These are phyloP conservation scores for Tricladium varicosporioides DNA, from an alignment of 2,329 filamentous ascomycete species.

Conservation along the genomic window DNA sequence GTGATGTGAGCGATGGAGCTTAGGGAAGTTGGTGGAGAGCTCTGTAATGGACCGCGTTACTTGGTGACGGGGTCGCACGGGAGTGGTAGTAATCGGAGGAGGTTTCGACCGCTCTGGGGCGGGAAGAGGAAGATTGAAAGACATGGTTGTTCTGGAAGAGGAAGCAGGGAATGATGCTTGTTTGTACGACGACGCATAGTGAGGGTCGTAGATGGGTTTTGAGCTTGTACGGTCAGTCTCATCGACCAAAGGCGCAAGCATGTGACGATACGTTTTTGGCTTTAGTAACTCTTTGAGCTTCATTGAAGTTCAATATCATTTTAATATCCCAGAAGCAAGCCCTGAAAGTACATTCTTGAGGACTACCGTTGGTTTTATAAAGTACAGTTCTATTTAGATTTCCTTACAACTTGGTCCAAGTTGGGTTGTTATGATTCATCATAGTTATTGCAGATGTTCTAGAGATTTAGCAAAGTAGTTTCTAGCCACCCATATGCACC, in stretches of 20 bases:
- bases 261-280: neutral
- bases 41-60: slow-evolving; percentile 46
- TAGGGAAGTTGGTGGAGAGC: slow-evolving; percentile 4
- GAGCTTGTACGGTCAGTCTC: neutral
- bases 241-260: neutral
- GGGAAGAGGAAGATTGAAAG: slow-evolving; percentile 2
- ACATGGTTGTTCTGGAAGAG: slow-evolving; percentile 1
- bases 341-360: too few species aligned
- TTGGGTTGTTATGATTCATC: too few species aligned
- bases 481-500: too few species aligned
- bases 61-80: slow-evolving; percentile 46
- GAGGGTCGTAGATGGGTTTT: too few species aligned
- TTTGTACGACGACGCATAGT: too few species aligned
- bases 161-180: neutral
- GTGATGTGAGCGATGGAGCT: slow-evolving; percentile 39
- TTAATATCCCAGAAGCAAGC: too few species aligned
- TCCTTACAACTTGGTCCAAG: too few species aligned
- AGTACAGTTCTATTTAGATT: too few species aligned
- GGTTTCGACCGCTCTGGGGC: slow-evolving; percentile 1
- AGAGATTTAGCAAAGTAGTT: too few species aligned
- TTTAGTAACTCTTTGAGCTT: neutral
- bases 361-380: too few species aligned
- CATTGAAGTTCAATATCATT: too few species aligned
- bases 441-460: too few species aligned
- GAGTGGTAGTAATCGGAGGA: slow-evolving; percentile 21